Conservation (phyloP, 164 flowering plant genomes). For the Protea cynaroides region DNA sequence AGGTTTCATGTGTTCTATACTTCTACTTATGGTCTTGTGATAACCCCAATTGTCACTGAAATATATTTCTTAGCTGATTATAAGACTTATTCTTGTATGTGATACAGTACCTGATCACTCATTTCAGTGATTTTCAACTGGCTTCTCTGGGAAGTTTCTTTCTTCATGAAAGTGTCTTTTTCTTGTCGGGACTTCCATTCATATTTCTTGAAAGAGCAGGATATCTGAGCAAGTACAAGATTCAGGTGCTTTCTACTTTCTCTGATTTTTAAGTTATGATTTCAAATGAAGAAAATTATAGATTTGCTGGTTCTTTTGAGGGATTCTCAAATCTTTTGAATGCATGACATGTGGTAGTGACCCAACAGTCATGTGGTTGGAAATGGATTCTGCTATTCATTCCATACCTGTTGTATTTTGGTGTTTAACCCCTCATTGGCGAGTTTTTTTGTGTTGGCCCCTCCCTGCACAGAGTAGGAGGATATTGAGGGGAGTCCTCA, state of each 20-base stretch:
- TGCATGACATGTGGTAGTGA: not conserved
- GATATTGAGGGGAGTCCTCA: not conserved
- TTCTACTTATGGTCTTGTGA: not conserved
- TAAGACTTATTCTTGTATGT: conserved; percentile 6
- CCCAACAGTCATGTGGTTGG: not conserved
- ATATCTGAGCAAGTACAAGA: conserved; percentile 88
- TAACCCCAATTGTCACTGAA: not conserved
- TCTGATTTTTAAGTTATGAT: not conserved
- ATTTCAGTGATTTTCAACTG: conserved; percentile 94
- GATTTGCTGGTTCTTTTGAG: not conserved
- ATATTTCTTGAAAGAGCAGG: conserved; percentile 83
- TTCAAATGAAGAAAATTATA: not conserved
- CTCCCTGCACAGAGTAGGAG: not conserved
- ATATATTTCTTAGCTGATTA: not conserved
- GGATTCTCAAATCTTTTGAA: not conserved
- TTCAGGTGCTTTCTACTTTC: conserved; percentile 59
- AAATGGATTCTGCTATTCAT: not conserved
- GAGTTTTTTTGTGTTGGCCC: not conserved
- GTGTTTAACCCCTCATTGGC: not conserved
- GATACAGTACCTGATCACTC: conserved; percentile 78
- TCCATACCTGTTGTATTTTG: not conserved
- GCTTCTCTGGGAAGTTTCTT: conserved; percentile 93
- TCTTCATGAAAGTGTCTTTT: conserved; percentile 92
- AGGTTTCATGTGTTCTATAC: too few relatives aligned
- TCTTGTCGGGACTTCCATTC: conserved; percentile 96